A percentile compares a stretch with the other conserved stretches of the same genome.
phyloP scores from a whole-genome alignment of 345 rosid genomes.

The Gossypium turneri region DNA sequence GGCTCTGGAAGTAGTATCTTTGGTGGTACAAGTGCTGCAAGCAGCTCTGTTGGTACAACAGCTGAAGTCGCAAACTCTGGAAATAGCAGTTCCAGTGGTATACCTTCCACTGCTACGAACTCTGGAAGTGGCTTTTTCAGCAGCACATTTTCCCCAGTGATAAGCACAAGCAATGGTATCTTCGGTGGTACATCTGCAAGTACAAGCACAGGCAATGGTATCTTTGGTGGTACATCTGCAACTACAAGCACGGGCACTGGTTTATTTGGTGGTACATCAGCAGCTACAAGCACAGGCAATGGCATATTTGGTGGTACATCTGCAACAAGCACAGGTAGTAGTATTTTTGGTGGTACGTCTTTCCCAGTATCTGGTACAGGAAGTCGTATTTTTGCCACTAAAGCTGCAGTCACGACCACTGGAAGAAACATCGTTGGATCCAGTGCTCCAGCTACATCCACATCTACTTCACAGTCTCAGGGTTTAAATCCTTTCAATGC shows the following conservation, averaged over 20 bases:
- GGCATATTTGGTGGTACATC: constrained; percentile 22
- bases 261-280: not conserved
- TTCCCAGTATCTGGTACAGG: constrained; percentile 32
- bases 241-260: not conserved
- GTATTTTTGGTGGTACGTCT: constrained; percentile 32
- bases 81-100: constrained; percentile 22
- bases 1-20: constrained; percentile 26
- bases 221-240: not conserved
- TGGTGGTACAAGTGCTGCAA: constrained; percentile 24
- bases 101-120: not conserved
- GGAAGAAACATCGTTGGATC: constrained; percentile 43
- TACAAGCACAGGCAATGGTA: constrained; percentile 11
- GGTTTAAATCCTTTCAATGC: constrained; percentile 39
- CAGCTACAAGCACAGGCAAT: not conserved
- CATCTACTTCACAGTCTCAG: constrained; percentile 38
- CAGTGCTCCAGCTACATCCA: constrained; percentile 40
- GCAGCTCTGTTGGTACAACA: constrained; percentile 27
- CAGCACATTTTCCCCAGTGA: constrained; percentile 24
- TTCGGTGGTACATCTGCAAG: not conserved
- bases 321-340: constrained; percentile 31
- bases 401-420: constrained; percentile 24
- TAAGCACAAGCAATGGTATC: constrained; percentile 9
- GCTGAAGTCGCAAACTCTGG: constrained; percentile 29
- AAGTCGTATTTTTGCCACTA: constrained; percentile 25
- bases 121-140: constrained; percentile 34